phyloP scores from a whole-genome alignment of 2,329 filamentous ascomycete genomes.

The Cyclaneusma minus region DNA sequence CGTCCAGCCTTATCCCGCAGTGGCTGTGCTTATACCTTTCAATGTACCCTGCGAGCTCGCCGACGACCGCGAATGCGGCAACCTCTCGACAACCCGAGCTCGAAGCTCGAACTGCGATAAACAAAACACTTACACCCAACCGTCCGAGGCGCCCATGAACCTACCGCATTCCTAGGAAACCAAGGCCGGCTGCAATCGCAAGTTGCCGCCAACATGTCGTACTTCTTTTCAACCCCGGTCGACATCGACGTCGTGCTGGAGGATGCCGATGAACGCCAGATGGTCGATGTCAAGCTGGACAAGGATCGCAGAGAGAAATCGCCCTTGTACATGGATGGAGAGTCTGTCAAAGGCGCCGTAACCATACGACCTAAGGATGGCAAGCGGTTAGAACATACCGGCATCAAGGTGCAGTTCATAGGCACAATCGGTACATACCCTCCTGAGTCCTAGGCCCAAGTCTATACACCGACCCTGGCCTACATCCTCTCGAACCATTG shows the following conservation, averaged over 20 bases:
- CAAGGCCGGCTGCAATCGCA: too few relatives aligned
- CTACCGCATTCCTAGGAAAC: too few relatives aligned
- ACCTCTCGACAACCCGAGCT: too few relatives aligned
- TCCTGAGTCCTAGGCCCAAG: constrained; percentile 4
- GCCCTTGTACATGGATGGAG: constrained; percentile 92
- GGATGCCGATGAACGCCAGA: constrained; percentile 82
- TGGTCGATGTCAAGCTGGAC: constrained; percentile 95
- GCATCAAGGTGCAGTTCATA: constrained; percentile 99
- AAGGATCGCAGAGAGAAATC: constrained; percentile 96
- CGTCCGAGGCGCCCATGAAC: too few relatives aligned
- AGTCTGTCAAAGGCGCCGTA: constrained; percentile 92
- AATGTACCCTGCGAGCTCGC: too few relatives aligned
- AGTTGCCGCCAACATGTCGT: constrained; percentile 64
- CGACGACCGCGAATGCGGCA: too few relatives aligned
- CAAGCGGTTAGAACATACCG: constrained; percentile 92
- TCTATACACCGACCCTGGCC: constrained; percentile 2
- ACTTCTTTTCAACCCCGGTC: constrained; percentile 95
- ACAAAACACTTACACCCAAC: too few relatives aligned
- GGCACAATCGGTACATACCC: constrained; percentile 70
- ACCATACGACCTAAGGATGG: constrained; percentile 95
- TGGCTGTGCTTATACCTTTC: too few relatives aligned
- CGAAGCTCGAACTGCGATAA: too few relatives aligned
- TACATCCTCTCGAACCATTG: constrained; percentile 3
- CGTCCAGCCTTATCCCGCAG: too few relatives aligned
- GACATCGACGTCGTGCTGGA: constrained; percentile 98